Evolutionary conservation across 2,329 filamentous ascomycete genomes (phyloP).

Genomic region (Apiospora pterosperma): DNA sequence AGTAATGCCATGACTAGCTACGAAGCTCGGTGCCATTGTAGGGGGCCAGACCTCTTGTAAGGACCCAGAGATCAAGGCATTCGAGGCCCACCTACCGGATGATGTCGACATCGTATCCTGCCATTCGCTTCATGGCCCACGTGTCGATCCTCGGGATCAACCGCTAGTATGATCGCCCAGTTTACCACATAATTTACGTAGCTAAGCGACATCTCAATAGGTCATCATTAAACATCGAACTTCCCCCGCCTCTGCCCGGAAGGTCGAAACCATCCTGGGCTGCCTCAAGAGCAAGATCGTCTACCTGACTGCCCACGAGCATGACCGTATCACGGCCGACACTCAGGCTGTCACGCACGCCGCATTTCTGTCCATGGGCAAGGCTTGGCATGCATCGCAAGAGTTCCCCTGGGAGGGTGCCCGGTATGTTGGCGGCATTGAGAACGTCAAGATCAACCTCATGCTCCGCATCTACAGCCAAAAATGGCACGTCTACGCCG

Average conservation of each 20-base stretch:
- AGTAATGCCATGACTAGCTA: constrained; percentile 55
- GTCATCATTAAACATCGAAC: constrained; percentile 90
- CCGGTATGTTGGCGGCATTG: constrained; percentile 95
- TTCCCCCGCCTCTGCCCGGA: constrained; percentile 68
- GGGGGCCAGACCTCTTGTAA: constrained; percentile 98
- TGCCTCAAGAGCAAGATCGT: constrained; percentile 86
- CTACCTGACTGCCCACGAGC: constrained; percentile 78
- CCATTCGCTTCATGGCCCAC: constrained; percentile 93
- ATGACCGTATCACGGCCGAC: constrained; percentile 96
- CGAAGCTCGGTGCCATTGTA: constrained; percentile 91
- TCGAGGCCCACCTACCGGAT: constrained; percentile 79
- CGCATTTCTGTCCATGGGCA: constrained; percentile 95
- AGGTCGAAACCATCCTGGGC: constrained; percentile 77
- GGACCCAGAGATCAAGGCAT: constrained; percentile 89
- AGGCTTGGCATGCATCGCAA: constrained; percentile 90
- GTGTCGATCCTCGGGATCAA: constrained; percentile 82
- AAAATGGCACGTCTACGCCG: constrained; percentile 99
- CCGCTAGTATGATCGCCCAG: constrained; percentile 64
- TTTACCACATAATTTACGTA: neutral
- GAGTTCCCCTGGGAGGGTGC: constrained; percentile 96
- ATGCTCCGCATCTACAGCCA: constrained; percentile 96
- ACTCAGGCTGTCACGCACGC: constrained; percentile 98
- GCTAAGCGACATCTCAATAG: constrained; percentile 30
- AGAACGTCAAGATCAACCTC: constrained; percentile 99
- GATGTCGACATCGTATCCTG: constrained; percentile 95